Base-by-base conservation (phyloP, 2,329 filamentous ascomycete genomes). In the Fusarium decemcellulare region DNA sequence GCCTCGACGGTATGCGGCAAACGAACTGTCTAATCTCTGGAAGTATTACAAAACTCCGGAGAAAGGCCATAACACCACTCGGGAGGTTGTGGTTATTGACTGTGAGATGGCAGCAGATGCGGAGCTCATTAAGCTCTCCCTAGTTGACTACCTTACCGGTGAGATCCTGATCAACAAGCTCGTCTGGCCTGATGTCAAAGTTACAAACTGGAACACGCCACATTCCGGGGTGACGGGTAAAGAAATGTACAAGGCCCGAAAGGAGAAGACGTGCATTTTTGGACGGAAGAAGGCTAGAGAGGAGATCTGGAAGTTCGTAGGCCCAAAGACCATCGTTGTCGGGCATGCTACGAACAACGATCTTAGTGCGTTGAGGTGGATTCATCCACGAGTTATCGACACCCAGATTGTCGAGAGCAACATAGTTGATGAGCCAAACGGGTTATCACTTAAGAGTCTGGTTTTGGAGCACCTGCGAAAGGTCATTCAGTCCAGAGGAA, bases 51-150 rank as follows among this genome's bases (percentile, higher is more conserved):
- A 6, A 23, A 70, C 61, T 0, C 67, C 61, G 0, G 8, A 6
- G 1, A 8, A 8, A 2, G 30, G 2, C 3, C 42, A 34, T 7
- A 52, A 39, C 2, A 4, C 52, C 1, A 15, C 40, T 2, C 65
- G 46, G 8, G 51, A 39, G 29, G 78, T 72, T 3, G 81, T 88
- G 4, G 84, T 82, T 0, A 76, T 89, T 5, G 86, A 88, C 64
- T 88, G 87, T 65, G 86, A 89, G 67, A 88, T 88, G 85, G 86
- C 86, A 15, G 81, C 78, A 0, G 84, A 88, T 10, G 74, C 76
- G 0, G 86, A 88, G 64, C 76, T 89, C 8, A 86, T 89, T 61
- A 85, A 86, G 5, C 43, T 89, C 2, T 84, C 83, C 0, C 72
- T 69, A 0, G 71, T 89, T 29, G 86, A 88, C 71, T 86, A 85